Base-by-base conservation (phyloP, 352 stramenopile genomes). In the Pythium aquatile region DNA sequence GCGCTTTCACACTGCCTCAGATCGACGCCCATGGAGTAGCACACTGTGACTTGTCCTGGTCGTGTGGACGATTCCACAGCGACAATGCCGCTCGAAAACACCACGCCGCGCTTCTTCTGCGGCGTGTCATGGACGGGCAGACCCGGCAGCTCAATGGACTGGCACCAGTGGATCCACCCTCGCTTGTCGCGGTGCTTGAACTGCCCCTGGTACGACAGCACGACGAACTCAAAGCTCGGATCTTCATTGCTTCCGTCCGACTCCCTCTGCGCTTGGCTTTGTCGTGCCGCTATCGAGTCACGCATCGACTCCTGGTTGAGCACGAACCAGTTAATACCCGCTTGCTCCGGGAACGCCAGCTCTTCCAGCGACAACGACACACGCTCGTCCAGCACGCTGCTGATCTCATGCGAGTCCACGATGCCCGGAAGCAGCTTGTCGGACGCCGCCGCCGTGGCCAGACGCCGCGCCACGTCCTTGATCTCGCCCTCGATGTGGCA, bases 111-210 rank as follows among this genome's bases (percentile, higher is more conserved):
- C 57, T 59, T 56, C 24, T 33, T 37, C 11, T 44, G n/a, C 2
- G 24, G 14, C 14, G 51, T 24, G 17, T n/a, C 14, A 4, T 49
- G 42, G 1, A 5, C 17, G 2, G 54, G 54, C 20, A 63, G 58
- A 46, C 48, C 55, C 14, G 63, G 67, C 16, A 74, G 55, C 13
- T 74, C 68, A 35, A 74, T 58, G 26, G 63, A 71, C 49, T 71
- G 68, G 42, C 63, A 63, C 56, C 62, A 71, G 33, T 74, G 68
- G 13, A 74, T 44, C 68, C 68, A 74, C 11, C 68, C 68, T 1
- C 63, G 63, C 2, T 63, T 52, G 13, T 48, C 46, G 33, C 63
- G 68, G 33, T 74, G 68, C 58, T 59, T 61, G 51, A 74, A 74
- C 5, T 63, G 13, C 20, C 55, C 68, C 24, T 74, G 68, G 35